Base-by-base conservation (phyloP, 1,284 basidiomycete species). In the Ustilago esculenta region DNA sequence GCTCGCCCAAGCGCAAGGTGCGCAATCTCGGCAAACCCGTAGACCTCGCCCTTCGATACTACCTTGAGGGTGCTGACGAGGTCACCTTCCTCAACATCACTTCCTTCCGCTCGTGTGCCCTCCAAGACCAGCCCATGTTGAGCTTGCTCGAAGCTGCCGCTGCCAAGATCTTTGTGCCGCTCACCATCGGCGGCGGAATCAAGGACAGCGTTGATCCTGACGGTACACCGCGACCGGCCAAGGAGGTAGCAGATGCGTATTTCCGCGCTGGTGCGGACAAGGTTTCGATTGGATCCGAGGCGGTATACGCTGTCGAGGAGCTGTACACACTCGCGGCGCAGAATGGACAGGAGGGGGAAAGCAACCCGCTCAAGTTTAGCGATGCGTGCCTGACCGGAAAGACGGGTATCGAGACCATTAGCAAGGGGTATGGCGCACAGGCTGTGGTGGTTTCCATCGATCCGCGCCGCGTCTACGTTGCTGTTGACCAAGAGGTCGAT, bases 51-150 rank as follows among this genome's bases (percentile, higher is more conserved):
- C 87, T 87, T 44, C 87, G 88, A 61, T 98, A 99, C 84, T 98
- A 91, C 84, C 83, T 85, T 15, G 88, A 89, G 42, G 95, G 94
- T 29, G 96, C 96, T 41, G 96, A 99, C 84, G 96, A 98, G 84
- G 86, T 98, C 44, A 95, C 92, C 77, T 90, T 99, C 75, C 89
- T 99, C 81, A 99, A 99, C 84, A 99, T 99, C 85, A 99, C 96
- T 8, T 97, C 94, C 52, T 99, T 99, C 88, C 91, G 96, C 61
- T 90, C 92, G 71, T 97, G 92, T 7, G 94, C 96, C 0, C 86
- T 99, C 36, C 89, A 87, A 50, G 96, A 98, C 83, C 96, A 98
- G 83, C 96, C 96, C 0, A 98, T 99, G 96, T 88, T 99, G 51
- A 90, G 92, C 39, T 91, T 99, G 74, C 92, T 98, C 46, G 89